These are phyloP conservation scores for Schizothecium vesticola DNA, from an alignment of 495 filamentous ascomycete species.

Conservation along the genomic window DNA sequence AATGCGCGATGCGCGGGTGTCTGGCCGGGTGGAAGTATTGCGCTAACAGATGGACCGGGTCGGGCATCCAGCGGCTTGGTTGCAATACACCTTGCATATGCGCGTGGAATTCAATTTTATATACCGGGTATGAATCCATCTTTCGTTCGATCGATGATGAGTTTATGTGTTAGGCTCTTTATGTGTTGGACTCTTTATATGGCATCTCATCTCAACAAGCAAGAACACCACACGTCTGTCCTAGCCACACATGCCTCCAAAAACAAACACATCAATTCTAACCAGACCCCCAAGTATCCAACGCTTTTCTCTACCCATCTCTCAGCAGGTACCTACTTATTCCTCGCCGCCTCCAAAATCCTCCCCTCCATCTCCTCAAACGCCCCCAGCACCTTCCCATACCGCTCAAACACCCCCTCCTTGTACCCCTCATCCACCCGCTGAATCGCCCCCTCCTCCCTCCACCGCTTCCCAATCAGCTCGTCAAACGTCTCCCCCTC, in stretches of 20 bases:
- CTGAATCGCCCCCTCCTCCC: slow-evolving; percentile 73
- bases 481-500: slow-evolving; percentile 77
- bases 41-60: neutral
- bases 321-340: no score
- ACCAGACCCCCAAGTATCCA: neutral
- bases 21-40: neutral
- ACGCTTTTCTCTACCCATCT: neutral
- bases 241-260: neutral
- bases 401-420: slow-evolving; percentile 63
- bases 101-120: neutral
- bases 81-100: neutral
- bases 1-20: neutral
- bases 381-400: slow-evolving; percentile 68
- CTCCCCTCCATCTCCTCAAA: slow-evolving; percentile 74
- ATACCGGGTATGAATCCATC: no score
- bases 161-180: neutral
- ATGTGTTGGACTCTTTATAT: neutral
- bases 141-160: neutral
- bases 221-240: neutral
- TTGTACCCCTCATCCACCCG: slow-evolving; percentile 80
- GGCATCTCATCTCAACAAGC: neutral
- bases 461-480: slow-evolving; percentile 75
- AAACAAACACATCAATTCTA: neutral
- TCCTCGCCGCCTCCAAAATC: slow-evolving; percentile 53
- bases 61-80: neutral